phyloP scores from a whole-genome alignment of 2,329 filamentous ascomycete genomes.

The Ophiobolus disseminans region DNA sequence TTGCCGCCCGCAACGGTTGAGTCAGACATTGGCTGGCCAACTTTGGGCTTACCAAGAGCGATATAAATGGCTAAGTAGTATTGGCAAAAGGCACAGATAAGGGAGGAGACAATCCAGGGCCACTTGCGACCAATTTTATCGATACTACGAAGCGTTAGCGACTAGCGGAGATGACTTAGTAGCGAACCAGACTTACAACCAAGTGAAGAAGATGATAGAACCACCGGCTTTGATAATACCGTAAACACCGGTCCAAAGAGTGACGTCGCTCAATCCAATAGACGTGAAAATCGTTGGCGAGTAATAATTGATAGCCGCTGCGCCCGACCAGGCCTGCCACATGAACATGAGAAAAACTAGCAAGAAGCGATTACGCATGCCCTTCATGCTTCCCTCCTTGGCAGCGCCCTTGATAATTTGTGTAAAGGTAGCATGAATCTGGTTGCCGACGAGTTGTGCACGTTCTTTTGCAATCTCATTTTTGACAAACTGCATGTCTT shows the following conservation, averaged over 20 bases:
- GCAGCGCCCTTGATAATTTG: conserved; percentile 40
- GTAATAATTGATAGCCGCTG: conserved; percentile 50
- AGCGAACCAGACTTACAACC: conserved; percentile 31
- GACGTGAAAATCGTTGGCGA: conserved; percentile 46
- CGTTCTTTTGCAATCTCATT: conserved; percentile 42
- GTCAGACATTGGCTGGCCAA: conserved; percentile 35
- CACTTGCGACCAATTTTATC: too few species aligned
- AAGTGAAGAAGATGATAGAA: conserved; percentile 48
- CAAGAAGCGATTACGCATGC: conserved; percentile 52
- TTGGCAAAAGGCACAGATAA: conserved; percentile 46
- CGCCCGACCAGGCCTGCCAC: conserved; percentile 46
- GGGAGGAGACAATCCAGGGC: conserved; percentile 49
- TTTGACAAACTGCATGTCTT: conserved; percentile 44
- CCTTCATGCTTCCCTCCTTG: conserved; percentile 39
- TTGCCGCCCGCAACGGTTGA: conserved; percentile 48
- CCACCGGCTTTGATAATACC: conserved; percentile 48
- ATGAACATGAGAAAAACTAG: conserved; percentile 52
- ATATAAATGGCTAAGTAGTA: conserved; percentile 50
- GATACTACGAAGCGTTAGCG: too few species aligned
- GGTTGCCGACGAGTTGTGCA: conserved; percentile 31
- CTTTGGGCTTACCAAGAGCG: conserved; percentile 41
- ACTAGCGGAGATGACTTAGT: too few species aligned
- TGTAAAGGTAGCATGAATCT: conserved; percentile 34
- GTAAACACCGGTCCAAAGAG: conserved; percentile 49
- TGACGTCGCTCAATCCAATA: conserved; percentile 45